Evolutionary conservation across 257 asterid genomes (phyloP).

Genomic region (Lantana camara): DNA sequence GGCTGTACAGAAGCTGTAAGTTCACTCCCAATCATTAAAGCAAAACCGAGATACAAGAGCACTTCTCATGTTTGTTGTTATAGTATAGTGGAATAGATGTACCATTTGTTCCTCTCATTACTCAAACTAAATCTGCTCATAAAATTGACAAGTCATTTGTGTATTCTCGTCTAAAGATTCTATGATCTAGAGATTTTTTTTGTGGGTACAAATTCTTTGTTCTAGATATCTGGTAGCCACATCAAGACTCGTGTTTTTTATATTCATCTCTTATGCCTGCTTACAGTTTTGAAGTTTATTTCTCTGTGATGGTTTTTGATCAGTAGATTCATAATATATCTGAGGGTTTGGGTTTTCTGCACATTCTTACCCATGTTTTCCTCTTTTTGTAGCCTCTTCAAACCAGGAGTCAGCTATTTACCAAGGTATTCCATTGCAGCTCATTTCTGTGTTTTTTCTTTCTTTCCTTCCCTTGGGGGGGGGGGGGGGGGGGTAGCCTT

Average conservation of each 20-base stretch:
- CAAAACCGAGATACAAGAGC: too few relatives aligned
- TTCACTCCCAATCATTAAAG: constrained; percentile 17
- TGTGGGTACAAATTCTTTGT: too few relatives aligned
- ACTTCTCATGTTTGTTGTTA: not conserved
- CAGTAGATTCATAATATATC: not conserved
- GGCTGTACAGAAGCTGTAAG: constrained; percentile 95
- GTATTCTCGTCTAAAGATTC: not conserved
- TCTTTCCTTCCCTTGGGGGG: not conserved
- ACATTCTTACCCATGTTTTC: constrained; percentile 23
- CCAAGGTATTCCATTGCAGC: constrained; percentile 63
- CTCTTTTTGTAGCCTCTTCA: constrained; percentile 72
- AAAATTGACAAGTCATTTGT: not conserved
- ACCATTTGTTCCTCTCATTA: constrained; percentile 3
- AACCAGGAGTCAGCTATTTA: constrained; percentile 75
- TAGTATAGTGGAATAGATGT: constrained; percentile 16
- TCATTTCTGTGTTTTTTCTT: constrained; percentile 3
- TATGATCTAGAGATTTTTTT: too few relatives aligned
- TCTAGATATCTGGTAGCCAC: too few relatives aligned
- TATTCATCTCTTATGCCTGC: not conserved
- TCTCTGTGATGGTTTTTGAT: not conserved
- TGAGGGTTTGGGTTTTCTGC: constrained; percentile 10
- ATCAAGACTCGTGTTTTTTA: not conserved
- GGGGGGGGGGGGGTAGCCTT: constrained; percentile 1
- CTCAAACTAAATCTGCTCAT: not conserved
- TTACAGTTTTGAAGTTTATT: not conserved